Percentiles rank a stretch among this genome's conserved stretches.
phyloP scores from a whole-genome alignment of 2,329 filamentous ascomycete species.

The Xylaria arbuscula region DNA sequence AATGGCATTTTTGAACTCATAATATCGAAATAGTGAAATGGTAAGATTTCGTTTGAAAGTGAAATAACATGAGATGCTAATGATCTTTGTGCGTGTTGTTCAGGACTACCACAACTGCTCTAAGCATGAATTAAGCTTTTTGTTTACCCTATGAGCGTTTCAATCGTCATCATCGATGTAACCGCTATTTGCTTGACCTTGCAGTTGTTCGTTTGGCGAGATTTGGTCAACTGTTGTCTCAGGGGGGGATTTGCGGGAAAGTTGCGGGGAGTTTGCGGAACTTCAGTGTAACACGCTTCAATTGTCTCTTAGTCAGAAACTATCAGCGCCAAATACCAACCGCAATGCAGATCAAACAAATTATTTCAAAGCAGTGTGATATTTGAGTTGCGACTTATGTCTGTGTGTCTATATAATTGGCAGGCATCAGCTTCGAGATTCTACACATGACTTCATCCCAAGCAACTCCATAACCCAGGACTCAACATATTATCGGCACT shows the following conservation, averaged over 20 bases:
- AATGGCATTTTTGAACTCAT: too few relatives aligned
- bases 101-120: too few relatives aligned
- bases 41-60: too few relatives aligned
- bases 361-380: constrained; percentile 17
- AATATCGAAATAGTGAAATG: too few relatives aligned
- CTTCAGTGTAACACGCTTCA: background rate
- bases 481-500: background rate
- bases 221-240: background rate
- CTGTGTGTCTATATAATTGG: constrained; percentile 8
- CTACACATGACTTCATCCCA: background rate
- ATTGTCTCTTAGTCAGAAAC: constrained; percentile 9
- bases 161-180: too few relatives aligned
- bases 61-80: too few relatives aligned
- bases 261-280: constrained; percentile 30
- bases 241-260: constrained; percentile 19
- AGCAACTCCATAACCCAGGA: background rate
- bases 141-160: too few relatives aligned
- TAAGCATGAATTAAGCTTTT: too few relatives aligned
- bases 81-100: too few relatives aligned
- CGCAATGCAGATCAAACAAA: background rate
- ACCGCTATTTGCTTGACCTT: too few relatives aligned
- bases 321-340: background rate
- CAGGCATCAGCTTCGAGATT: background rate
- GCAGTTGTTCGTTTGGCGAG: too few relatives aligned
- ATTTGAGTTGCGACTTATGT: background rate